phyloP scores from a whole-genome alignment of 768 basidiomycete genomes.

The Collybia sordida region DNA sequence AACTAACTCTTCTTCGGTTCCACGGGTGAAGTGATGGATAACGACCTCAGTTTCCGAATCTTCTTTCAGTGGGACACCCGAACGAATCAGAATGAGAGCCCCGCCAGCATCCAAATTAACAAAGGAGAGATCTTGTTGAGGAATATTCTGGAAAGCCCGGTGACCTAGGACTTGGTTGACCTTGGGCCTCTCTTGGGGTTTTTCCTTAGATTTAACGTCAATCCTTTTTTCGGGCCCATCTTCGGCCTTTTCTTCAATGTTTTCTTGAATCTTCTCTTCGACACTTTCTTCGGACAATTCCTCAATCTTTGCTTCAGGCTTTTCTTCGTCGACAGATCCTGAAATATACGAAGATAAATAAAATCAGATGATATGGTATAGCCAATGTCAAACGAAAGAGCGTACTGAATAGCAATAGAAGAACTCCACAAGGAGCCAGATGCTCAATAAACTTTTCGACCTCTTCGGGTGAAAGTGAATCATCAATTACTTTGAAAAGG shows the following conservation, averaged over 20 bases:
- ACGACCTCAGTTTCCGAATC: background rate
- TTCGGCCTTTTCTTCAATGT: too few relatives aligned
- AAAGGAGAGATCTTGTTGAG: background rate
- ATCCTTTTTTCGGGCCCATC: too few relatives aligned
- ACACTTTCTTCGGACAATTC: too few relatives aligned
- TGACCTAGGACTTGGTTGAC: too few relatives aligned
- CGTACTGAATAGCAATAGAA: slow-evolving; percentile 1
- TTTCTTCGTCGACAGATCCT: too few relatives aligned
- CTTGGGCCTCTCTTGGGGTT: too few relatives aligned
- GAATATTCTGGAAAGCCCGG: background rate
- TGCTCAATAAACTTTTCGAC: slow-evolving; percentile 2
- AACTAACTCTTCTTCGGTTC: background rate
- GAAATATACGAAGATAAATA: too few relatives aligned
- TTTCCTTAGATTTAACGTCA: too few relatives aligned
- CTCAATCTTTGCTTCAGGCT: too few relatives aligned
- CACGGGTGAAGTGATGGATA: slow-evolving; percentile 1
- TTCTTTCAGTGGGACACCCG: background rate
- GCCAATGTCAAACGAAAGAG: background rate
- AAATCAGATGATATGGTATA: too few relatives aligned
- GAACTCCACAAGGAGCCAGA: slow-evolving; percentile 6
- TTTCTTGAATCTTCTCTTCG: too few relatives aligned
- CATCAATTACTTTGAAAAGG: background rate
- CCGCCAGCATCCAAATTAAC: background rate
- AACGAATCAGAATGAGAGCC: background rate
- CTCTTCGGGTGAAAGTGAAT: background rate